phyloP scores from a whole-genome alignment of 139 green algal species.

The Coelastrella sp. region DNA sequence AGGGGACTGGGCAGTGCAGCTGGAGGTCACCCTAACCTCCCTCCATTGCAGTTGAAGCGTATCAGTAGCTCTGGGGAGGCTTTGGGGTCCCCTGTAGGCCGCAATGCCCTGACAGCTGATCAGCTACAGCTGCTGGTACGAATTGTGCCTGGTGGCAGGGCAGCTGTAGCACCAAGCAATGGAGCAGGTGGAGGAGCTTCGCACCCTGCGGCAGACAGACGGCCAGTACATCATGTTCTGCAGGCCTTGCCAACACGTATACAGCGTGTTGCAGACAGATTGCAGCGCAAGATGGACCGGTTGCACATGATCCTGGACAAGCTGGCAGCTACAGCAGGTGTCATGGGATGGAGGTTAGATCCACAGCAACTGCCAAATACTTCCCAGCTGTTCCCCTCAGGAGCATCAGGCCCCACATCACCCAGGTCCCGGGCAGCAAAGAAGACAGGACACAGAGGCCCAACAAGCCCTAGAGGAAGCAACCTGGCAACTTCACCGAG shows the following conservation, averaged over 20 bases:
- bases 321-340: conserved; percentile 7
- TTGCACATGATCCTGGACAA: conserved; percentile 23
- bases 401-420: not conserved
- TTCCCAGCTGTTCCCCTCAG: not conserved
- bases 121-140: conserved; percentile 33
- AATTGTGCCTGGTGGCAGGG: conserved; percentile 4
- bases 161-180: too few species aligned
- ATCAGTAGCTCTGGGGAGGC: not conserved
- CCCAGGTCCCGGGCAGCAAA: not conserved
- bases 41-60: not conserved
- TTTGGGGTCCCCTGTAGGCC: not conserved
- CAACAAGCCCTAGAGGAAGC: not conserved
- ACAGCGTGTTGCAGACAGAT: conserved; percentile 9
- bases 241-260: not conserved
- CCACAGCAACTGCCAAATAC: not conserved
- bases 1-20: not conserved
- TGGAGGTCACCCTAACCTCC: not conserved
- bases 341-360: conserved; percentile 37
- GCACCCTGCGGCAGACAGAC: not conserved
- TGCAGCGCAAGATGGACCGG: conserved; percentile 21
- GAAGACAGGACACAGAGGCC: not conserved
- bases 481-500: not conserved
- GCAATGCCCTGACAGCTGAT: not conserved
- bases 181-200: not conserved
- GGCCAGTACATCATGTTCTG: not conserved